A percentile compares a stretch with the other conserved stretches of the same genome.
Conservation (phyloP, 2,329 filamentous ascomycete species). For the Talaromyces sp. region DNA sequence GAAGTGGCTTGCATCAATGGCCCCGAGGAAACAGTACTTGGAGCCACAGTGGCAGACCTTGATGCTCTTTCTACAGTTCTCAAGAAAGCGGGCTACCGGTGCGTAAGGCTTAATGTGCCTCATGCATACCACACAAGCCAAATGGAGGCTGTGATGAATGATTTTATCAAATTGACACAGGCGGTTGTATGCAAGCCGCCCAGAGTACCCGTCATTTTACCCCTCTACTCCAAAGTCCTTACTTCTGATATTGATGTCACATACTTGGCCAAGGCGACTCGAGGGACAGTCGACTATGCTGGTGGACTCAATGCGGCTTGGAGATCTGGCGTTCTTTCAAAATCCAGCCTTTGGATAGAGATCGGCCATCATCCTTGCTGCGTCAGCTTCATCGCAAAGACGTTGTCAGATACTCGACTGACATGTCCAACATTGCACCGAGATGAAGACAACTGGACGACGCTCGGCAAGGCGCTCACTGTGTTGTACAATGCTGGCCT, state of each 20-base stretch:
- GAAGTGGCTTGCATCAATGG: neutral
- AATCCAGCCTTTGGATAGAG: neutral
- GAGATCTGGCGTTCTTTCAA: neutral
- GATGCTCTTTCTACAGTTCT: neutral
- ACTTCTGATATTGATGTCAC: too few species aligned
- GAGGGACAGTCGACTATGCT: neutral
- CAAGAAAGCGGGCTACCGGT: neutral
- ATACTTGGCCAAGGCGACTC: neutral
- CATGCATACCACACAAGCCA: neutral
- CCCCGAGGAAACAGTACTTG: neutral
- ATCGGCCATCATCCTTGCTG: neutral
- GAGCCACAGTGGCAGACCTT: neutral
- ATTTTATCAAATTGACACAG: neutral
- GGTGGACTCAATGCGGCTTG: neutral
- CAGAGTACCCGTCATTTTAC: neutral
- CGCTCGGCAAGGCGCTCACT: neutral
- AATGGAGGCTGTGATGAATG: neutral
- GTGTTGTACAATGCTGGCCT: neutral
- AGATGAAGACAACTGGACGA: neutral
- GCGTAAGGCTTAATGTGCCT: too few species aligned
- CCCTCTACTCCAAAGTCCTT: too few species aligned
- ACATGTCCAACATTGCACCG: neutral
- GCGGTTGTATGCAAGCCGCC: neutral
- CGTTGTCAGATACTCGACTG: neutral
- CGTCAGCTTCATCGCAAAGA: too few species aligned